phyloP scores from a whole-genome alignment of 177 flowering plant species.

The Vitis hybrid region DNA sequence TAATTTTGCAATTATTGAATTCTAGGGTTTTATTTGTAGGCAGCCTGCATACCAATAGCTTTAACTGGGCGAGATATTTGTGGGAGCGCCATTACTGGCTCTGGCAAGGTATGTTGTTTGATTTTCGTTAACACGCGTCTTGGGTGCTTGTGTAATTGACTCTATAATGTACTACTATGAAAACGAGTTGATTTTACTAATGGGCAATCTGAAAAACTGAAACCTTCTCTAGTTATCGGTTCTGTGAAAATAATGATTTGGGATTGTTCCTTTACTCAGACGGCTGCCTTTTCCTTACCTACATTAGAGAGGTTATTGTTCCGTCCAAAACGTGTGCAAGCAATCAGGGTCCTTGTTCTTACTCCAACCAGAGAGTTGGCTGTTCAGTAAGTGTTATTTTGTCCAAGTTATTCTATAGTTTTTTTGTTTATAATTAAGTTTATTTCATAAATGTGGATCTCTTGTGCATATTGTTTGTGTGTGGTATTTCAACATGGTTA shows the following conservation, averaged over 20 bases:
- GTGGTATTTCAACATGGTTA: background rate
- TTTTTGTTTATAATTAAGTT: background rate
- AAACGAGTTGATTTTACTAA: background rate
- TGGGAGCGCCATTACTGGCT: constrained; percentile 97
- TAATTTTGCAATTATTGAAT: background rate
- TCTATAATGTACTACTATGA: background rate
- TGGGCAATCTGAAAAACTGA: too few relatives aligned
- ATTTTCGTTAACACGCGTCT: background rate
- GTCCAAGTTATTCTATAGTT: background rate
- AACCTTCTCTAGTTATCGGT: too few relatives aligned
- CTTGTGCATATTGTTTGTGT: background rate
- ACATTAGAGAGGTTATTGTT: constrained; percentile 81
- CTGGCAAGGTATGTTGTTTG: constrained; percentile 76
- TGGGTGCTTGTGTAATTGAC: background rate
- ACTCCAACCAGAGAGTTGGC: constrained; percentile 98
- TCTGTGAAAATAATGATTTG: background rate
- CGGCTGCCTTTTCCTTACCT: constrained; percentile 91
- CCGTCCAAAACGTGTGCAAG: constrained; percentile 79
- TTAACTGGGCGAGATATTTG: constrained; percentile 90
- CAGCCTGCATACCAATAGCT: constrained; percentile 90
- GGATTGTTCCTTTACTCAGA: constrained; percentile 38
- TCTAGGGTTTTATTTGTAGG: constrained; percentile 39
- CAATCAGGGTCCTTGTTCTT: constrained; percentile 87
- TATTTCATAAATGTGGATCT: background rate
- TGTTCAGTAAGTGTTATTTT: constrained; percentile 65